Conservation (phyloP, 129 eudicot species). For the Flaveria brownii region DNA sequence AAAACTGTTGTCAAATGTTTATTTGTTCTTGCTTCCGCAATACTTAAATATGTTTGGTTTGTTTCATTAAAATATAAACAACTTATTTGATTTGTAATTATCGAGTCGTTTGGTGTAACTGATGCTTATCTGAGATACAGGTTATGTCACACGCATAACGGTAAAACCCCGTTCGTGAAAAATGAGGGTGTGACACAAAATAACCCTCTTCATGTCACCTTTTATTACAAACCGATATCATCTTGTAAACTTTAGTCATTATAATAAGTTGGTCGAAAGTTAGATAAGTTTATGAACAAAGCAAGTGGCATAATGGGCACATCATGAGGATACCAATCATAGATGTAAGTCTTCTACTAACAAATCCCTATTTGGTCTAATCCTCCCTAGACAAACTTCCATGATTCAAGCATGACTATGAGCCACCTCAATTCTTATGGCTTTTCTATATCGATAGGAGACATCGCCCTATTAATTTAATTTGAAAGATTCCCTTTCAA, state of each 20-base stretch:
- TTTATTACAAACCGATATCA: background rate
- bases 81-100: too few relatives aligned
- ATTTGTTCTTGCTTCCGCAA: too few relatives aligned
- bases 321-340: constrained; percentile 41
- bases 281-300: background rate
- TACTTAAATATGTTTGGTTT: too few relatives aligned
- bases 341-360: constrained; percentile 37
- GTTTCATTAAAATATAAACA: too few relatives aligned
- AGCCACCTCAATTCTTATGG: constrained; percentile 53
- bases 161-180: too few relatives aligned
- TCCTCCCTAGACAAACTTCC: constrained; percentile 41
- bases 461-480: constrained; percentile 34
- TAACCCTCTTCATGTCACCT: background rate
- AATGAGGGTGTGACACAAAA: too few relatives aligned
- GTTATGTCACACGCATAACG: too few relatives aligned
- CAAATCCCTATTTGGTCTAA: constrained; percentile 43
- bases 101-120: too few relatives aligned
- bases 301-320: constrained; percentile 31
- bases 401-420: constrained; percentile 48
- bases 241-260: constrained; percentile 2
- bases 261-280: background rate
- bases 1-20: too few relatives aligned
- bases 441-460: constrained; percentile 41
- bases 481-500: constrained; percentile 28
- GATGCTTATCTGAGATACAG: too few relatives aligned